A percentile compares a stretch with the other conserved stretches of the same genome.
These are phyloP conservation scores for Phytophthora pinifolia DNA, from an alignment of 352 stramenopile species.

Conservation along the genomic window DNA sequence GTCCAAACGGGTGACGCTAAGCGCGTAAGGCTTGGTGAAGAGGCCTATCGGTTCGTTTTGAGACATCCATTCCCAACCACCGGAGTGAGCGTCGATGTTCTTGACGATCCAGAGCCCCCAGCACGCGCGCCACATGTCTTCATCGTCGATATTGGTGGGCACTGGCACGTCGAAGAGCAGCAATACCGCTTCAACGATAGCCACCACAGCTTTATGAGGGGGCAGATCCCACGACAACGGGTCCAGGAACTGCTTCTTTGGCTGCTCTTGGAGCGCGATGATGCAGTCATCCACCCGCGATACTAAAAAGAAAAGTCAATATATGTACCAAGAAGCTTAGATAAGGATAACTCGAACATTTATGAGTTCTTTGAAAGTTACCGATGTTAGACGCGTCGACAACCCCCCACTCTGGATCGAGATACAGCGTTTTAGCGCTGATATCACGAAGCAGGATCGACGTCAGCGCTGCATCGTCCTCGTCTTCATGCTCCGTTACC, in stretches of 20 bases:
- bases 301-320: no score
- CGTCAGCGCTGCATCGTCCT: constrained; percentile 8
- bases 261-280: constrained; percentile 56
- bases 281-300: constrained; percentile 57
- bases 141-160: constrained; percentile 16
- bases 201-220: constrained; percentile 44
- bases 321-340: background rate
- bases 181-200: constrained; percentile 52
- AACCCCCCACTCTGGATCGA: constrained; percentile 45
- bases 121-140: constrained; percentile 43
- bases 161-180: constrained; percentile 54
- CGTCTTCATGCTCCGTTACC: constrained; percentile 18
- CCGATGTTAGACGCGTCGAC: constrained; percentile 60
- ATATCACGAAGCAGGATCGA: constrained; percentile 32
- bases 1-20: constrained; percentile 42
- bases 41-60: constrained; percentile 64
- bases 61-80: constrained; percentile 64
- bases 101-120: constrained; percentile 79
- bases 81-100: constrained; percentile 68
- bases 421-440: constrained; percentile 40
- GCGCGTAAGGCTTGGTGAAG: constrained; percentile 72
- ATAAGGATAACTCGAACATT: background rate
- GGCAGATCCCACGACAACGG: constrained; percentile 60
- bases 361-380: constrained; percentile 11
- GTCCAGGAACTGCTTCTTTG: constrained; percentile 63